Conservation (phyloP, 306 rosid species). For the Lablab purpureus region DNA sequence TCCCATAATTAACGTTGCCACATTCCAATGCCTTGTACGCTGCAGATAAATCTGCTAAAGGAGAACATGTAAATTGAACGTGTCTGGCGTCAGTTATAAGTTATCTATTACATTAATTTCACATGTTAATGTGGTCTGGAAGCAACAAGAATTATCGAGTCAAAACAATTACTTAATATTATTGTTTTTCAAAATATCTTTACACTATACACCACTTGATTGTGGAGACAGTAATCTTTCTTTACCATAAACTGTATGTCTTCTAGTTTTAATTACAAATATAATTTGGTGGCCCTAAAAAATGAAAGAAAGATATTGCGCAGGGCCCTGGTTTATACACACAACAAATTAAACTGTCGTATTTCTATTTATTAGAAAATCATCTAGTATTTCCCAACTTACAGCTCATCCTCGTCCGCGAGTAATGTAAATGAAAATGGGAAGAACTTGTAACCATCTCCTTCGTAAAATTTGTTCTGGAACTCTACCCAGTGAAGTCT, state of each 20-base stretch:
- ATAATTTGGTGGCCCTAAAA: no score
- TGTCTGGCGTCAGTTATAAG: neutral
- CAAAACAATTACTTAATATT: neutral
- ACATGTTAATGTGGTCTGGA: neutral
- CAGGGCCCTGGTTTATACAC: no score
- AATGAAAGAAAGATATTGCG: no score
- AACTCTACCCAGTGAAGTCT: slow-evolving; percentile 99
- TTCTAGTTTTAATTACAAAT: no score
- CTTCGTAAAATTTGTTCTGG: slow-evolving; percentile 93
- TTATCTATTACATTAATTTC: neutral
- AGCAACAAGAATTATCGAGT: neutral
- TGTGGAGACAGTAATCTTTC: neutral
- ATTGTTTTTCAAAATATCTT: neutral
- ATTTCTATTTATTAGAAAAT: neutral
- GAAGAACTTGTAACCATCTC: slow-evolving; percentile 85
- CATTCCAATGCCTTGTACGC: neutral
- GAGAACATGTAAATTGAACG: neutral
- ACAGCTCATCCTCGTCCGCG: slow-evolving; percentile 64
- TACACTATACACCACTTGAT: neutral
- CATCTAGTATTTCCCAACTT: slow-evolving; percentile 10
- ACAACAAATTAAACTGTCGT: no score
- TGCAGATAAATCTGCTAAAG: neutral
- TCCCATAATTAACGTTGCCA: neutral
- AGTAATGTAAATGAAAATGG: slow-evolving; percentile 73
- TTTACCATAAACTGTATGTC: no score